Evolutionary conservation across 768 basidiomycete genomes (phyloP), one percentile per base, ranked within the genome.

Genomic region (Lactarius akahatsu): DNA sequence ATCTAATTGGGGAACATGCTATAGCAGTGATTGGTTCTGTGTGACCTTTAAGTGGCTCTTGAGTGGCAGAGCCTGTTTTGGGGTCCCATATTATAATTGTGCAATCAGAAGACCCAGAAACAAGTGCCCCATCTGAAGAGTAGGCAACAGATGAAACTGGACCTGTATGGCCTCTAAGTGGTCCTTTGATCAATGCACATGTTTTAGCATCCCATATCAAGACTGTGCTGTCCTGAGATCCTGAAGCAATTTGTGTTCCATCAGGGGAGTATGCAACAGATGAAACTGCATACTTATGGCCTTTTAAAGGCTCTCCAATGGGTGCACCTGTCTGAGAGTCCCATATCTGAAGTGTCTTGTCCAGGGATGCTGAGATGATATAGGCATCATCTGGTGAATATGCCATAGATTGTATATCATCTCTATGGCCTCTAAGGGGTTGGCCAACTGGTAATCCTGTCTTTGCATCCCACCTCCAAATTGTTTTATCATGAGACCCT

Each of bases 261-360:
- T n/a, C 10, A 4, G 45, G 45, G 9, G 45, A 47, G n/a, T 11
- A 47, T 47, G 45, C 20, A 47, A 47, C 45, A 47, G 45, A 47
- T n/a, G 0, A 10, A 11, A 47, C n/a, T n/a, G n/a, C 20, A n/a
- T 4, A 1, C 23, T n/a, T 23, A 23, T 47, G 45, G n/a, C 45
- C 45, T 47, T 10, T 47, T 11, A 47, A 2, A 23, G 45, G 45
- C 20, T 23, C n/a, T 4, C n/a, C n/a, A 23, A 47, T 23, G n/a
- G n/a, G 45, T 47, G 45, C n/a, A 47, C n/a, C 45, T n/a, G 45
- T 47, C 45, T 47, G 45, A 47, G 45, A n/a, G 10, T 47, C 45
- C 45, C 45, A 47, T 11, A 47, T 47, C n/a, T 47, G 45, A 23
- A 47, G 45, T 47, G 45, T 47, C 3, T 47, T 4, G 10, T 47